Conservation (phyloP, 148 eudicot genomes). For the Nepenthes mirabilis region DNA sequence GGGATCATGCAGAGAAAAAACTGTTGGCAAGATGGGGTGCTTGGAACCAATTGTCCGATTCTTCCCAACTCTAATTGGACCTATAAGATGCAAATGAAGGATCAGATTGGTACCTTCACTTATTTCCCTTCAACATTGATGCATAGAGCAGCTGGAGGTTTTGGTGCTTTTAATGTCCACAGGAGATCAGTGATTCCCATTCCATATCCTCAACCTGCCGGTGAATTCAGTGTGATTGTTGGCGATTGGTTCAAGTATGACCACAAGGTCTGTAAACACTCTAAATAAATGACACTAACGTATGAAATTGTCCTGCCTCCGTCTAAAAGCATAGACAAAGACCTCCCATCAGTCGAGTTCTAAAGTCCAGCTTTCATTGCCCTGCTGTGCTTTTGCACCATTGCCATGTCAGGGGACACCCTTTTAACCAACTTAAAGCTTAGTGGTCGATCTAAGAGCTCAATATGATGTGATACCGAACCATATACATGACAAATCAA, state of each 20-base stretch:
- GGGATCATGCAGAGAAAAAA: slow-evolving; percentile 67
- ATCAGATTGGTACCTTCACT: slow-evolving; percentile 63
- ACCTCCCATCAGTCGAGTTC: neutral
- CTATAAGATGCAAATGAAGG: slow-evolving; percentile 78
- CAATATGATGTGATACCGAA: too few relatives aligned
- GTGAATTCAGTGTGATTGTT: slow-evolving; percentile 39
- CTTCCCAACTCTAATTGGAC: slow-evolving; percentile 64
- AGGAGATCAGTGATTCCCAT: slow-evolving; percentile 41
- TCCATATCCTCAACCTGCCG: slow-evolving; percentile 52
- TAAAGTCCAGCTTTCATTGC: too few relatives aligned
- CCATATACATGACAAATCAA: too few relatives aligned
- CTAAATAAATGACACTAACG: too few relatives aligned
- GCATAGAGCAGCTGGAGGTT: slow-evolving; percentile 76
- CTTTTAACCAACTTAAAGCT: too few relatives aligned
- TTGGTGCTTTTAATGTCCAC: slow-evolving; percentile 46
- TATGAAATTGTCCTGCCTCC: too few relatives aligned
- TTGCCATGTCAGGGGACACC: too few relatives aligned
- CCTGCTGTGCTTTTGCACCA: neutral
- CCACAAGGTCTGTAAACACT: slow-evolving; percentile 39
- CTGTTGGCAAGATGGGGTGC: slow-evolving; percentile 88
- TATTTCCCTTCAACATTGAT: slow-evolving; percentile 74
- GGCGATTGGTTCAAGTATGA: slow-evolving; percentile 70
- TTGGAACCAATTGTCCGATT: slow-evolving; percentile 87
- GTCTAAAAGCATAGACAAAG: too few relatives aligned
- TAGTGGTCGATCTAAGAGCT: too few relatives aligned